Percentiles rank a stretch among this genome's conserved stretches.
phyloP scores from a whole-genome alignment of 2,329 filamentous ascomycete genomes.

The Canariomyces notabilis region DNA sequence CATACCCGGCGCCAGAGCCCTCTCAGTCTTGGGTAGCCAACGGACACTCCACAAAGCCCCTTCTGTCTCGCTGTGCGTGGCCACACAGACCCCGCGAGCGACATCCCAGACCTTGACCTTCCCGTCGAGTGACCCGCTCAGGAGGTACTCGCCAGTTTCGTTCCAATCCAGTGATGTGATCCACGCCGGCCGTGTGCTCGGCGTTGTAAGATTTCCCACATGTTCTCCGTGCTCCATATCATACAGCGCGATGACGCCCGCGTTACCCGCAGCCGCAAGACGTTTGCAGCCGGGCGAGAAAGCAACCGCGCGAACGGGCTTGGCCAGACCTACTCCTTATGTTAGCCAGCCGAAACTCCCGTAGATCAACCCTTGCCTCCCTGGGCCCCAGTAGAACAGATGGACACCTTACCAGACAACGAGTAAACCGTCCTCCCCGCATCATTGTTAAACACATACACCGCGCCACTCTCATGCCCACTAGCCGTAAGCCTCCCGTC shows the following conservation, averaged over 20 bases:
- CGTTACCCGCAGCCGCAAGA: conserved; percentile 85
- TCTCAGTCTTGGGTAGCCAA: conserved; percentile 69
- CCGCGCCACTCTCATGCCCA: conserved; percentile 84
- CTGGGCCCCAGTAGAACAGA: too few species aligned
- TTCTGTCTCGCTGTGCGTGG: conserved; percentile 88
- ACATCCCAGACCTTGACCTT: conserved; percentile 96
- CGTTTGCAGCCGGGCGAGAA: conserved; percentile 84
- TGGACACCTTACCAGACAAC: conserved; percentile 59
- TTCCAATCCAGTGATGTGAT: conserved; percentile 91
- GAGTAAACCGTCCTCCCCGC: conserved; percentile 81
- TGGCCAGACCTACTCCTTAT: conserved; percentile 61
- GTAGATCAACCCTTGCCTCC: background rate
- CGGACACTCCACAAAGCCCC: conserved; percentile 77
- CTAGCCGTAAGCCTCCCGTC: conserved; percentile 85
- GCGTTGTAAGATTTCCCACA: conserved; percentile 65
- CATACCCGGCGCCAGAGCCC: conserved; percentile 33
- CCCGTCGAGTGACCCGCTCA: conserved; percentile 85
- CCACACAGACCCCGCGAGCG: conserved; percentile 76
- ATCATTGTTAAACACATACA: conserved; percentile 95
- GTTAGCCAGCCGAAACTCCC: conserved; percentile 6
- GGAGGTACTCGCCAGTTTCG: conserved; percentile 81
- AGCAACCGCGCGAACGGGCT: conserved; percentile 76
- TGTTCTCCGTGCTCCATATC: conserved; percentile 91
- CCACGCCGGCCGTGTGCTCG: conserved; percentile 56
- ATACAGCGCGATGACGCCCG: conserved; percentile 83